Base-by-base conservation (phyloP, 768 basidiomycete genomes). In the Termitomyces sp. region DNA sequence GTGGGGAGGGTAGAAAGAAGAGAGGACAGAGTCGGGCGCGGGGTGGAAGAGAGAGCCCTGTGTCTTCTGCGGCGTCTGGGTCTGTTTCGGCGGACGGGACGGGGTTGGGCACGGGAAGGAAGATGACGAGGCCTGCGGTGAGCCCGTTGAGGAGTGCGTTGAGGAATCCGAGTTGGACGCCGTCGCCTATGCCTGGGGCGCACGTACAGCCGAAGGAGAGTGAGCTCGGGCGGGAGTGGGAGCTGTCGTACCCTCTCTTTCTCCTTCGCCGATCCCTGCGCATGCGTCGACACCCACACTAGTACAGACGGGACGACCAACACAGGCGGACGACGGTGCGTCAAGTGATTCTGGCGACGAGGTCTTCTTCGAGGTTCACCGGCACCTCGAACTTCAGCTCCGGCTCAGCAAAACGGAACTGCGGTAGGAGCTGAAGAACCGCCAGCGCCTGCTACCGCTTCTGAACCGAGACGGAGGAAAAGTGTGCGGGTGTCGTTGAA, bases 141-240 rank as follows among this genome's bases (percentile, higher is more conserved):
- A 70, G 76, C 32, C 88, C 89, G 0, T 67, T 91, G 35, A 78
- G 82, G 58, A 89, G 88, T 57, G 90, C 88, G 28, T 64, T 91
- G 73, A 81, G 83, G 65, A 81, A 82, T 61, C 52, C 77, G 15
- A 84, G 81, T 62, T 70, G 81, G 52, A 79, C 80, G 28, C 81
- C 83, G 12, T 84, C 84, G 22, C 84, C 84, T 11, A 59, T 70
- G 53, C 69, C 68, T 0, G 63, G 38, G 32, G 53, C 32, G 32
- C 45, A 24, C n/a, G n/a, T n/a, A n/a, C n/a, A 28, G 2, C 28
- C 28, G 28, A 28, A 38, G 33, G 59, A 24, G 20, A 60, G 40
- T 48, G 66, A 58, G 39, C 64, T 66, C 22, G 67, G 65, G 49
- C 71, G 73, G n/a, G 52, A 68, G 59, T 65, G 45, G 50, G 48